Base-by-base conservation (phyloP, 2,329 filamentous ascomycete genomes). In the Fusarium praegraminearum region DNA sequence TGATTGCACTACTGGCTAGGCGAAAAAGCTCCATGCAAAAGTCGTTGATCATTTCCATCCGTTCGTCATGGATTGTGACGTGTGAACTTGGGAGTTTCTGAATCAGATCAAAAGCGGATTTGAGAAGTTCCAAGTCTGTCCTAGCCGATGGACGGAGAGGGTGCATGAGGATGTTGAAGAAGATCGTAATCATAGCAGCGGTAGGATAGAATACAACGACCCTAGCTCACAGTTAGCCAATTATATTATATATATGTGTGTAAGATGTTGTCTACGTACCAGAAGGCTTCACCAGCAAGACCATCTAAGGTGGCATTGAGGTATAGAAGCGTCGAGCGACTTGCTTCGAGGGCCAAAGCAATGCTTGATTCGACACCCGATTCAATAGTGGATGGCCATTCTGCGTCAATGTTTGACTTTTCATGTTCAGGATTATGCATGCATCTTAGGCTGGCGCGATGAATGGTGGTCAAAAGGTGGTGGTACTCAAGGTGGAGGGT, bases 131-230 rank as follows among this genome's bases (percentile, higher is more conserved):
- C 7, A 87, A 70, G 57, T 89, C 86, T 5, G 79, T 74, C 3
- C 77, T 70, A 0, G 84, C 80, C 28, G 81, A 76, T 0, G 80
- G 76, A 28, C 83, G 76, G 0, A 81, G 76, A 0, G 87, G 86
- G 32, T 84, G 79, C 24, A 80, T 77, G 0, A 89, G 76, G 32
- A 88, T 81, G 62, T 84, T 86, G 77, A 84, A 86, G 70, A 89
- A 89, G 1, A 89, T 78, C 2, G 81, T 82, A 55, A 88, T 78
- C 16, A 87, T 77, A 2, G 86, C 86, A 0, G 84, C 83, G 57
- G 86, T 83, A 2, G 86, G 86, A 57, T 89, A 89, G 69, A 87
- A 88, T 4, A 87, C 78, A 5, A 87, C 74, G n/a, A 83, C 76
- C 85, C 86, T 88, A 5, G 1, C 6, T 3, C 7, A 18, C 1